A percentile compares a stretch with the other conserved stretches of the same genome.
Evolutionary conservation across 2,329 filamentous ascomycete species (phyloP).

Genomic region (Lasiodiplodia sp.): DNA sequence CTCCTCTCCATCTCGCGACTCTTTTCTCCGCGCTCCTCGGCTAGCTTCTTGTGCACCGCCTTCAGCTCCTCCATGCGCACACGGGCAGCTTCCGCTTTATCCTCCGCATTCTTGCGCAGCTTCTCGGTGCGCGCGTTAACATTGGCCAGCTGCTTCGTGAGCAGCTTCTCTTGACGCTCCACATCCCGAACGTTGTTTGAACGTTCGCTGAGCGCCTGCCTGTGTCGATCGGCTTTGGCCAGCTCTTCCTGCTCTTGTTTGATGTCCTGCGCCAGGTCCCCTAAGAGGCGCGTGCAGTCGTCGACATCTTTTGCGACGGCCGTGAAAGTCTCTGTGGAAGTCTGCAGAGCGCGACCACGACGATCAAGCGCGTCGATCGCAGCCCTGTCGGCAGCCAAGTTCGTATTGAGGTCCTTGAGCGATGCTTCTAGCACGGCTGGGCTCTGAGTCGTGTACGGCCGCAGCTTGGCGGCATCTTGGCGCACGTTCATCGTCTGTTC

Average conservation of each 20-base stretch:
- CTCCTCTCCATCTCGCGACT: conserved; percentile 90
- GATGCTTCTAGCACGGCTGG: conserved; percentile 82
- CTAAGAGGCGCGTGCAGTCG: conserved; percentile 85
- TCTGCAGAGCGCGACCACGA: conserved; percentile 87
- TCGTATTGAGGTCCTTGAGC: conserved; percentile 81
- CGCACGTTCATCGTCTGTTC: conserved; percentile 73
- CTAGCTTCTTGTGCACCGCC: conserved; percentile 78
- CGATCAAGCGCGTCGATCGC: conserved; percentile 90
- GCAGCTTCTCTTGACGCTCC: conserved; percentile 82
- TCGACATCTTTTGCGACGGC: conserved; percentile 86
- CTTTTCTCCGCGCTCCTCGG: conserved; percentile 85
- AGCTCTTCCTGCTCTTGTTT: conserved; percentile 91
- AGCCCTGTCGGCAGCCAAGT: conserved; percentile 76
- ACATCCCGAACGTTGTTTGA: conserved; percentile 91
- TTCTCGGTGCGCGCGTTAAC: conserved; percentile 88
- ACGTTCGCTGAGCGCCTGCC: conserved; percentile 85
- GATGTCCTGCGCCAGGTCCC: conserved; percentile 85
- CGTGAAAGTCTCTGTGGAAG: conserved; percentile 86
- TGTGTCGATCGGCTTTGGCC: conserved; percentile 77
- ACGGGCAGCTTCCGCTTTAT: conserved; percentile 82
- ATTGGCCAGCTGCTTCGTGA: conserved; percentile 83
- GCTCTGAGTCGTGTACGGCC: conserved; percentile 90
- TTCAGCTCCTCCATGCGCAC: conserved; percentile 90
- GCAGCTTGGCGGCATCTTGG: conserved; percentile 86
- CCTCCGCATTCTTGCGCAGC: conserved; percentile 78